Evolutionary conservation across 257 asterid genomes (phyloP), one percentile per base, ranked within the genome.

Genomic region (Penstemon newberryi): DNA sequence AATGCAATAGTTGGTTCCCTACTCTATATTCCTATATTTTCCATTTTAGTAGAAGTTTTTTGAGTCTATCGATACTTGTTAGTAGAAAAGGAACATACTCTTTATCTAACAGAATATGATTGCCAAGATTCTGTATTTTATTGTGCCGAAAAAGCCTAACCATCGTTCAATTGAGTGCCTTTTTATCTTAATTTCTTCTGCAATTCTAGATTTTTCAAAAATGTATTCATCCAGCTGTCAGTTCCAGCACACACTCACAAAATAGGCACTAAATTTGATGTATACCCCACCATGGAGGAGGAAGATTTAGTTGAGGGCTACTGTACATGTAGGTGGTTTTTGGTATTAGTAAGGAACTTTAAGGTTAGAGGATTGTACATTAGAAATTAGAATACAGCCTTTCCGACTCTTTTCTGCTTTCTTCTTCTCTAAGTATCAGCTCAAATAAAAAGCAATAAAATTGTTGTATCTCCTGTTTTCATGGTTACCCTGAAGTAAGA

Each of bases 401-500:
- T 25, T 2, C 33, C 1, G 33, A 25, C 33, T 25, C 33, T 25
- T 25, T 15, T 25, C 33, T 25, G 33, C 1, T 25, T 25, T 25
- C 2, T 25, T 25, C 1, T 25, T 25, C 33, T 25, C 33, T 25
- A 2, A 25, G 1, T 25, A 1, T 2, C 33, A 53, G 3, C 3
- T 10, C 18, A 13, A 53, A 53, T 0, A 18, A 45, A 65, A 15
- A 40, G 8, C 4, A 18, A 56, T 40, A 13, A 9, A 7, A 9
- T 8, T 3, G 9, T 18, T 53, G 56, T 49, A 13, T 18, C 9
- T 60, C 57, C 49, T 65, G 13, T 45, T 43, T 7, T 47, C 19
- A 60, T 37, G 13, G 54, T 56, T 42, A 75, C 25, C 8, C 8
- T 7, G 61, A 47, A 67, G 72, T 40, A 67, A 51, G 42, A 61